Base-by-base conservation (phyloP, 2,329 filamentous ascomycete genomes). In the Hypoxylon sp. region DNA sequence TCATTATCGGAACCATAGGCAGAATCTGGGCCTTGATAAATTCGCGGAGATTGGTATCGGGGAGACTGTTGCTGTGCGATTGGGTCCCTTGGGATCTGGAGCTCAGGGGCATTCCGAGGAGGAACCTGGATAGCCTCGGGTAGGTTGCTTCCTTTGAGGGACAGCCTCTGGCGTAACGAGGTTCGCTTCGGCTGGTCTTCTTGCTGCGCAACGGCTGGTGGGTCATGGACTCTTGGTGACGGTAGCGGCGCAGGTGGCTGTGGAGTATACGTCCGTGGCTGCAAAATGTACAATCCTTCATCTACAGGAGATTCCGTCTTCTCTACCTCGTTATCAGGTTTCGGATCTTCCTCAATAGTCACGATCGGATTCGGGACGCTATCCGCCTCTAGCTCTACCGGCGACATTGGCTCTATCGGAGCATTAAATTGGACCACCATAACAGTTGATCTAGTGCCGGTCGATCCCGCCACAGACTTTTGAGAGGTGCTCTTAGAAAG, bases 261-360 rank as follows among this genome's bases (percentile, higher is more conserved):
- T 0, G 87, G 87, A 0, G 85, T 88, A 70, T 89, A 89, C 0
- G 86, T 88, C 34, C 83, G 80, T 11, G 87, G 87, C 68, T 89
- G 86, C 3, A 89, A 79, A 21, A 89, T 80, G 64, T 83, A 88
- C 1, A 88, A 72, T 0, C 81, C 77, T 9, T 80, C 80, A 41
- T 85, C 80, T 38, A 77, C 75, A 13, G 74, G 67, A 6, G 71
- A 70, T 53, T 71, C 68, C 3, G 25, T 59, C 43, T 70, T 60
- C 59, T 63, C 68, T 51, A 65, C 62, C n/a, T 74, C 70, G 3
- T 55, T 67, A 10, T 73, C 73, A 6, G 71, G 57, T 59, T 70
- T 67, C 13, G 53, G 60, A 38, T 72, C 69, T 14, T 75, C 71
- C 25, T 69, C 65, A 7, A 71, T 49, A 5, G 65, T 65, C 34